Conservation (phyloP, 768 basidiomycete genomes). For the Candolleomyces aberdarensis region DNA sequence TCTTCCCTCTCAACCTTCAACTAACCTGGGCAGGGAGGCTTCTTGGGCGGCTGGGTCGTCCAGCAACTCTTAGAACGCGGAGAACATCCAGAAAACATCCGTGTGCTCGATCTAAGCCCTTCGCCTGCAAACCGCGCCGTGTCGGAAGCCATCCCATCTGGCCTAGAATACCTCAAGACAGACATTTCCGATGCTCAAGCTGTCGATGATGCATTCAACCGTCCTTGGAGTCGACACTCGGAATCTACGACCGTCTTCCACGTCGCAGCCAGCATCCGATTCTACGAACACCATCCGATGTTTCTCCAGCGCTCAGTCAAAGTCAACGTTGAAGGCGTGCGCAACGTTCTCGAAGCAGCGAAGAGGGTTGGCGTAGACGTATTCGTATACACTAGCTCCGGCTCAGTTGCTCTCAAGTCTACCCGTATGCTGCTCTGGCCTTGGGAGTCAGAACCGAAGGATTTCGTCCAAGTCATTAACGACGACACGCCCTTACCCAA, state of each 20-base stretch:
- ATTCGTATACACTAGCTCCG: slow-evolving; percentile 74
- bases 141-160: slow-evolving; percentile 44
- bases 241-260: slow-evolving; percentile 62
- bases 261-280: slow-evolving; percentile 75
- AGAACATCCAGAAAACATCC: slow-evolving; percentile 61
- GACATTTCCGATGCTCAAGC: slow-evolving; percentile 55
- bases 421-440: slow-evolving; percentile 70
- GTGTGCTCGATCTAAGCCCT: slow-evolving; percentile 61
- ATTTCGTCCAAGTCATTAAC: slow-evolving; percentile 59
- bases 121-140: slow-evolving; percentile 57
- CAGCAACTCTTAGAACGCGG: slow-evolving; percentile 65
- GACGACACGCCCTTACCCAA: slow-evolving; percentile 57
- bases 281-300: slow-evolving; percentile 58
- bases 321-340: slow-evolving; percentile 67
- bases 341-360: slow-evolving; percentile 62
- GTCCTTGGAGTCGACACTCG: slow-evolving; percentile 52
- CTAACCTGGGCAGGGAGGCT: slow-evolving; percentile 51
- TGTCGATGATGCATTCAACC: slow-evolving; percentile 58
- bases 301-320: slow-evolving; percentile 52
- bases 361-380: slow-evolving; percentile 51
- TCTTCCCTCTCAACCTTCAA: background rate
- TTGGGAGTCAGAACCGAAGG: slow-evolving; percentile 59
- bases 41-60: slow-evolving; percentile 78
- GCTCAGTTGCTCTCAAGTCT: slow-evolving; percentile 55
- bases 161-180: slow-evolving; percentile 55